These are phyloP conservation scores for Heliamphora pulchella DNA, from an alignment of 179 eudicot species.

Conservation along the genomic window DNA sequence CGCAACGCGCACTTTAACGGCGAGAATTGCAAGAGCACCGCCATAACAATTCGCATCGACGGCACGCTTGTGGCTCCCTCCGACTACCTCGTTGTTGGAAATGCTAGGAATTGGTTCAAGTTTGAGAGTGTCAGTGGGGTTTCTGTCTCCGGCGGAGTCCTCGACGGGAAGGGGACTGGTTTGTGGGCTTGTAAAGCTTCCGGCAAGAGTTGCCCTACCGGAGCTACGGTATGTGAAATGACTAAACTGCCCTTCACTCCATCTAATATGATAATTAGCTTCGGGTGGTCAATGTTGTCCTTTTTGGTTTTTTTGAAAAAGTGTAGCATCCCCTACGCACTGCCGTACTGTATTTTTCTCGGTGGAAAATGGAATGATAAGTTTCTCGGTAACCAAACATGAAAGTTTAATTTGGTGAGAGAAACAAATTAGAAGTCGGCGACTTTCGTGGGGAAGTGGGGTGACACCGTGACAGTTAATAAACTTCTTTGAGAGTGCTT, in stretches of 20 bases:
- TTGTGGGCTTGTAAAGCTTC: constrained; percentile 57
- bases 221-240: constrained; percentile 41
- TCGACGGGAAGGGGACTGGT: constrained; percentile 43
- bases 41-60: constrained; percentile 22
- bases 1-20: constrained; percentile 9
- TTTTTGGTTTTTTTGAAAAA: too few relatives aligned
- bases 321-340: not conserved
- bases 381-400: not conserved
- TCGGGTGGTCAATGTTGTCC: too few relatives aligned
- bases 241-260: too few relatives aligned
- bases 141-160: constrained; percentile 36
- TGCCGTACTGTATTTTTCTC: not conserved
- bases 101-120: constrained; percentile 27
- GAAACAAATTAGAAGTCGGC: not conserved
- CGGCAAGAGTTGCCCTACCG: constrained; percentile 40
- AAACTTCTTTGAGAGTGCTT: not conserved
- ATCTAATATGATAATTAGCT: too few relatives aligned
- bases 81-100: constrained; percentile 28
- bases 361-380: not conserved
- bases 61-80: constrained; percentile 38
- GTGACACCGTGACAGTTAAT: not conserved
- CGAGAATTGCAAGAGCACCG: constrained; percentile 19
- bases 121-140: constrained; percentile 37
- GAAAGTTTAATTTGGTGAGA: too few relatives aligned
- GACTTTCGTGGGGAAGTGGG: not conserved